Percentiles rank a stretch among this genome's conserved stretches.
These are phyloP conservation scores for Oleoguttula mirabilis DNA, from an alignment of 495 filamentous ascomycete species.

Conservation along the genomic window DNA sequence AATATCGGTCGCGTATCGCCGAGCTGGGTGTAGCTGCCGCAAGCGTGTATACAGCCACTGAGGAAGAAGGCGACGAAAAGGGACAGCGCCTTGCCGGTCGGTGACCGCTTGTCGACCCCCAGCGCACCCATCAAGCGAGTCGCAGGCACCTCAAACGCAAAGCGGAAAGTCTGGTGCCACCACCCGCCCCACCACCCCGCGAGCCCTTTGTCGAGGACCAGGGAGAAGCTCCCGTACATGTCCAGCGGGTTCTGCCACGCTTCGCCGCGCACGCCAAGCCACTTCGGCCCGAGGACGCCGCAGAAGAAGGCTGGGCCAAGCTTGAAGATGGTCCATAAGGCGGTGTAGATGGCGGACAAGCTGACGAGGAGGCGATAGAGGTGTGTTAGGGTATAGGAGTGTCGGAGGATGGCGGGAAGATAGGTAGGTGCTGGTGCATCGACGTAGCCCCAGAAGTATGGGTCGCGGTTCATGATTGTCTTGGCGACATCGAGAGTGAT, in stretches of 20 bases:
- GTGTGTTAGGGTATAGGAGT: slow-evolving; percentile 29
- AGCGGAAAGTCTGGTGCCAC: slow-evolving; percentile 84
- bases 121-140: slow-evolving; percentile 35
- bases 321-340: slow-evolving; percentile 43
- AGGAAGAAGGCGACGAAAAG: slow-evolving; percentile 28
- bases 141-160: slow-evolving; percentile 50
- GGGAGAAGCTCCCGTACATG: slow-evolving; percentile 44
- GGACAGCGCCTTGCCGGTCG: slow-evolving; percentile 18
- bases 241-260: slow-evolving; percentile 43
- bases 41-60: slow-evolving; percentile 30
- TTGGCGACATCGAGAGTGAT: slow-evolving; percentile 56
- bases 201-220: slow-evolving; percentile 53
- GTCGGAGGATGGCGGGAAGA: slow-evolving; percentile 30
- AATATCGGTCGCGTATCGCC: slow-evolving; percentile 24
- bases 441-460: slow-evolving; percentile 53
- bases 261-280: slow-evolving; percentile 28
- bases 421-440: slow-evolving; percentile 37
- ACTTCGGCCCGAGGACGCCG: slow-evolving; percentile 38
- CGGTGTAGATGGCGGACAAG: slow-evolving; percentile 38
- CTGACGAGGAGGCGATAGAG: slow-evolving; percentile 41
- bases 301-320: slow-evolving; percentile 46
- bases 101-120: slow-evolving; percentile 17
- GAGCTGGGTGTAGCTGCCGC: slow-evolving; percentile 27
- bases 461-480: slow-evolving; percentile 54
- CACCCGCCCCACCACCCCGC: slow-evolving; percentile 68